Conservation (phyloP, 768 basidiomycete species). For the Auricularia heimuer region DNA sequence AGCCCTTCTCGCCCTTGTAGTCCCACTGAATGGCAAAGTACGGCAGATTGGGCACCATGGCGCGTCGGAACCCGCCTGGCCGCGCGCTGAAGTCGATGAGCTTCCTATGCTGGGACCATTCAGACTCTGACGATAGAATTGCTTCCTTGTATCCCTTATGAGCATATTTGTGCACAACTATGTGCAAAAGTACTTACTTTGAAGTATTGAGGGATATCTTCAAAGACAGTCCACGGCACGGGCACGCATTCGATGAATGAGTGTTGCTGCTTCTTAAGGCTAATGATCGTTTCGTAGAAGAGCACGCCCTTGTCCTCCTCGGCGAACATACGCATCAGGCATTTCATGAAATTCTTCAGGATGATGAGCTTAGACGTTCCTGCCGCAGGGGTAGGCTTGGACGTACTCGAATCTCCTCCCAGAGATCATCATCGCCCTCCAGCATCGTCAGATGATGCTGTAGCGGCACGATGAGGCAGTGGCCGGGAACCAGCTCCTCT, state of each 20-base stretch:
- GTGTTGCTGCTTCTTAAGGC: constrained; percentile 79
- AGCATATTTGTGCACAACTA: not conserved
- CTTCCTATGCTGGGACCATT: constrained; percentile 99
- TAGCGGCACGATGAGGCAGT: constrained; percentile 92
- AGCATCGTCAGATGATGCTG: constrained; percentile 87
- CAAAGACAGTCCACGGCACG: constrained; percentile 79
- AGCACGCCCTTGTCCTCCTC: constrained; percentile 89
- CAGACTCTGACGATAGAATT: constrained; percentile 82
- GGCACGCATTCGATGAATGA: constrained; percentile 92
- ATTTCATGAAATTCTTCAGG: constrained; percentile 77
- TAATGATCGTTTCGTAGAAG: constrained; percentile 91
- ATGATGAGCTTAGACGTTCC: not conserved
- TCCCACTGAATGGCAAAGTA: constrained; percentile 99
- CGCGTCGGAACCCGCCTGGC: constrained; percentile 87
- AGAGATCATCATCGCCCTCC: constrained; percentile 93
- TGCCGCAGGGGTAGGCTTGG: not conserved
- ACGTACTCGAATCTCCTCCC: constrained; percentile 89
- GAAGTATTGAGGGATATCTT: constrained; percentile 87
- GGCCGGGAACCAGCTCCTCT: constrained; percentile 85
- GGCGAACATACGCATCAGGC: constrained; percentile 89
- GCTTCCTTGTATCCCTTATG: constrained; percentile 54
- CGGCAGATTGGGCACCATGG: constrained; percentile 93
- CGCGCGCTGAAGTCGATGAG: constrained; percentile 86
- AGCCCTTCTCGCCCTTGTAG: constrained; percentile 94
- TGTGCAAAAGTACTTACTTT: constrained; percentile 36